Percentiles rank a stretch among this genome's conserved stretches.
phyloP scores from a whole-genome alignment of 148 eudicot species.

The Persicaria maculosa region DNA sequence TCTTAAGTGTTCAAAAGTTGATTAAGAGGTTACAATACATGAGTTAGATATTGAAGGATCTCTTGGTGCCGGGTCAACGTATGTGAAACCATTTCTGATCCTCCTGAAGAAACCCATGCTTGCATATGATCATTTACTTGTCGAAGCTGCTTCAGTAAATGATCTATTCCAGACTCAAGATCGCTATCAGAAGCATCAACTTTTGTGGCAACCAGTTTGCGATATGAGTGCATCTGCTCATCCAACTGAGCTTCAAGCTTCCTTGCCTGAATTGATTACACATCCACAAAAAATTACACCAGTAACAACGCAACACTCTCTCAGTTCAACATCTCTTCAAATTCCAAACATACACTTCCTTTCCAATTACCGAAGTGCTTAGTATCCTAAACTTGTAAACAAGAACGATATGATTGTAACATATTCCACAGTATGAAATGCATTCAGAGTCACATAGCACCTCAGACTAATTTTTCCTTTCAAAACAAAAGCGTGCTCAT shows the following conservation, averaged over 20 bases:
- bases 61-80: slow-evolving; percentile 95
- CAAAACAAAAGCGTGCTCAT: background rate
- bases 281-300: background rate
- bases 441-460: background rate
- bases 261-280: slow-evolving; percentile 56
- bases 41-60: slow-evolving; percentile 91
- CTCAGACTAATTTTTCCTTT: background rate
- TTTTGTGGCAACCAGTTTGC: slow-evolving; percentile 71
- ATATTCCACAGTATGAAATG: background rate
- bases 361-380: too few species aligned
- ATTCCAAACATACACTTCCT: background rate
- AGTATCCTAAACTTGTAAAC: too few species aligned
- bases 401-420: too few species aligned
- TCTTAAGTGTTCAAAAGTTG: background rate
- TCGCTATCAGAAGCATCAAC: slow-evolving; percentile 50
- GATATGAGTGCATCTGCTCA: slow-evolving; percentile 87
- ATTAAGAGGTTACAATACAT: slow-evolving; percentile 40
- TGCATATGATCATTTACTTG: slow-evolving; percentile 85
- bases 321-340: background rate
- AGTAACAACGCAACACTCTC: background rate
- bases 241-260: slow-evolving; percentile 95
- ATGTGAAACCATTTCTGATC: slow-evolving; percentile 94
- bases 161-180: slow-evolving; percentile 72
- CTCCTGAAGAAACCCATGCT: slow-evolving; percentile 95
- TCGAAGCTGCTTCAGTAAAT: slow-evolving; percentile 69